A percentile compares a stretch with the other conserved stretches of the same genome.
These are phyloP conservation scores for Blastobotrys persicus DNA, from an alignment of 1,139 yeast genomes.

Conservation along the genomic window DNA sequence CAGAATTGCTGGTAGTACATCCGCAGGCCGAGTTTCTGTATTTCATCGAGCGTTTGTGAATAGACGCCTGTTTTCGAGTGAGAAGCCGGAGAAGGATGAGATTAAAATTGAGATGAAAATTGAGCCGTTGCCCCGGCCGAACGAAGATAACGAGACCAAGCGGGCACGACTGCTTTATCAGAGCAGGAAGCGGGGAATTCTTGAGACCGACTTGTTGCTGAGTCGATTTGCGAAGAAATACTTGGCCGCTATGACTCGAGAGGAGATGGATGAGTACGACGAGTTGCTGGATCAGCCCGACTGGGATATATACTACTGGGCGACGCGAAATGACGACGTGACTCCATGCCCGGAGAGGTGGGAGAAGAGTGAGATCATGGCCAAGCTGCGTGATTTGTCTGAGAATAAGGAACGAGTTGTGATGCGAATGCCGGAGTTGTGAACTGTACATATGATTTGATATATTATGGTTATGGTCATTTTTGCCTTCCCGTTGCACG, in stretches of 20 bases:
- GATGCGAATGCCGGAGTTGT: conserved; percentile 78
- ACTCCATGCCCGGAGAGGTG: conserved; percentile 87
- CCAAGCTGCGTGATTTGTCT: conserved; percentile 67
- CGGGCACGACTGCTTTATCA: conserved; percentile 88
- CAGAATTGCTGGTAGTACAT: not conserved
- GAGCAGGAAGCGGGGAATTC: conserved; percentile 90
- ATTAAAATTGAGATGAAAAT: conserved; percentile 44
- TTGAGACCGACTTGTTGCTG: conserved; percentile 85
- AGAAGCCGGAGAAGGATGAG: not conserved
- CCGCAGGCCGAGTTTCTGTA: too few species aligned
- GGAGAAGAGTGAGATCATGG: conserved; percentile 65
- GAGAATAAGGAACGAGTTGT: conserved; percentile 69
- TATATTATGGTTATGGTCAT: not conserved
- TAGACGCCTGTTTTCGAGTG: not conserved
- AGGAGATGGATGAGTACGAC: conserved; percentile 83
- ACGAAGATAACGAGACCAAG: conserved; percentile 73
- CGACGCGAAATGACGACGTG: conserved; percentile 72
- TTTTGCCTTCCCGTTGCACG: not conserved
- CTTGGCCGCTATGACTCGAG: conserved; percentile 55
- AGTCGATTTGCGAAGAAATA: conserved; percentile 82
- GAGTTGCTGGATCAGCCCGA: conserved; percentile 84
- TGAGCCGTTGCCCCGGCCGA: conserved; percentile 69
- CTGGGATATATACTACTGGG: conserved; percentile 99
- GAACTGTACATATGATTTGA: conserved; percentile 8
- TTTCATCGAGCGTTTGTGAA: not conserved